phyloP scores from a whole-genome alignment of 164 flowering plant species.

The Magnolia sinica region DNA sequence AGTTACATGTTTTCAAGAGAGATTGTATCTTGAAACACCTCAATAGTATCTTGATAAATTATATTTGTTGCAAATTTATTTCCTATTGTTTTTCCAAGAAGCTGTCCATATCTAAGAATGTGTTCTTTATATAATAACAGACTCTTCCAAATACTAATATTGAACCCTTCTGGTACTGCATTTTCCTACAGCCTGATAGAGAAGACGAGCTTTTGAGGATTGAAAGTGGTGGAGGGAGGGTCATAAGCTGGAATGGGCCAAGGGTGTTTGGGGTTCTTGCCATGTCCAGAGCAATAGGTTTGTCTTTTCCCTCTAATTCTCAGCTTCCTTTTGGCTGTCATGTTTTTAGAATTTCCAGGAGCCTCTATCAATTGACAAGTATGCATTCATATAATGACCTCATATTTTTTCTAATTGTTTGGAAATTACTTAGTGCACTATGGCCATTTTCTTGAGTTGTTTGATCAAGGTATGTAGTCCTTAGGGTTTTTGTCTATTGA shows the following conservation, averaged over 20 bases:
- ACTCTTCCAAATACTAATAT: background rate
- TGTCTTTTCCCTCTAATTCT: constrained; percentile 5
- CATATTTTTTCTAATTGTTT: background rate
- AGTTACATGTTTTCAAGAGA: too few relatives aligned
- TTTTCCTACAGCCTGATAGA: constrained; percentile 59
- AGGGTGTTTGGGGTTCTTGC: constrained; percentile 79
- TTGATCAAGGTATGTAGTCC: too few relatives aligned
- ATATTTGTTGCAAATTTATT: too few relatives aligned
- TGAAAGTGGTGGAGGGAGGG: constrained; percentile 68
- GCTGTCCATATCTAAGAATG: background rate
- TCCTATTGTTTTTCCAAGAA: too few relatives aligned
- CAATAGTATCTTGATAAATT: too few relatives aligned
- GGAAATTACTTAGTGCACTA: too few relatives aligned
- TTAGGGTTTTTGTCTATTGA: too few relatives aligned
- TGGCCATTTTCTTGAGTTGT: too few relatives aligned
- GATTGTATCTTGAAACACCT: too few relatives aligned
- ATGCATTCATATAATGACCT: background rate
- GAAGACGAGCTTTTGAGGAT: constrained; percentile 63
- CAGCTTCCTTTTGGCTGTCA: background rate
- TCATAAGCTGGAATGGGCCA: constrained; percentile 74
- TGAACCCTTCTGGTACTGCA: background rate
- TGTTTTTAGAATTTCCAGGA: background rate
- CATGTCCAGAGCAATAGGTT: constrained; percentile 83
- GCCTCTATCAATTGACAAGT: background rate
- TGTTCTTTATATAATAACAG: background rate